These are phyloP conservation scores for Furcasterigmium furcatum DNA, from an alignment of 2,329 filamentous ascomycete genomes.

Conservation along the genomic window DNA sequence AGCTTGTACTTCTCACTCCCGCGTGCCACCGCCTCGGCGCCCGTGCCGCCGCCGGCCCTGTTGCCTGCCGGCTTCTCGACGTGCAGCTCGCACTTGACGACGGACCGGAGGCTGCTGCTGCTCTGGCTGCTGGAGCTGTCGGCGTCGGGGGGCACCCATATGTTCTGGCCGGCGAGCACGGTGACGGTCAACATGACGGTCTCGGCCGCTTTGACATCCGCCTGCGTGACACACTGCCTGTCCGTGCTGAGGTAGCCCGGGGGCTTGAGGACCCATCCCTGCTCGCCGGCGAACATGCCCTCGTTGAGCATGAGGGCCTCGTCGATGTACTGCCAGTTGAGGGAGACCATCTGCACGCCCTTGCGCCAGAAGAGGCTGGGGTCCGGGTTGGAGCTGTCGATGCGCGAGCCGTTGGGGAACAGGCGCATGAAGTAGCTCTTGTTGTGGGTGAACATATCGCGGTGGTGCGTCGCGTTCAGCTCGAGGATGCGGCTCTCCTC, in stretches of 20 bases:
- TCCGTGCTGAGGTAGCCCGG: conserved; percentile 60
- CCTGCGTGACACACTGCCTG: conserved; percentile 34
- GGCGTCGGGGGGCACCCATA: conserved; percentile 53
- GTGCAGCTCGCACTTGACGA: conserved; percentile 78
- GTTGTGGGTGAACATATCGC: conserved; percentile 83
- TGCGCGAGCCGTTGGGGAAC: conserved; percentile 75
- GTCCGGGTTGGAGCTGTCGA: conserved; percentile 92
- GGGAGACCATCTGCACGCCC: conserved; percentile 94
- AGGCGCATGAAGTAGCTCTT: conserved; percentile 84
- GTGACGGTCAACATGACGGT: conserved; percentile 68
- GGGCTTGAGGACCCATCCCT: conserved; percentile 86
- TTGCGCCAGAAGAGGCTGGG: conserved; percentile 88
- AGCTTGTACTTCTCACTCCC: conserved; percentile 50
- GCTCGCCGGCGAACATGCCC: conserved; percentile 88
- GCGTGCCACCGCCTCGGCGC: conserved; percentile 37
- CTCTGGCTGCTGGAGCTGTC: conserved; percentile 20
- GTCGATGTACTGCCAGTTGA: conserved; percentile 97
- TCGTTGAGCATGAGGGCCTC: conserved; percentile 95
- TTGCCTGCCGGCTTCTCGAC: conserved; percentile 58
- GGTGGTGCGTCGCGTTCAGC: conserved; percentile 58
- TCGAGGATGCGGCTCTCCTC: conserved; percentile 72
- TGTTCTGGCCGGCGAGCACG: conserved; percentile 72
- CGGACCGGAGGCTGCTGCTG: conserved; percentile 53
- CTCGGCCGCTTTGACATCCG: conserved; percentile 42
- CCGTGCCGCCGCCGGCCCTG: conserved; percentile 27